A percentile compares a stretch with the other conserved stretches of the same genome.
phyloP scores from a whole-genome alignment of 2,329 filamentous ascomycete species.

The Pseudocercospora eumusae region DNA sequence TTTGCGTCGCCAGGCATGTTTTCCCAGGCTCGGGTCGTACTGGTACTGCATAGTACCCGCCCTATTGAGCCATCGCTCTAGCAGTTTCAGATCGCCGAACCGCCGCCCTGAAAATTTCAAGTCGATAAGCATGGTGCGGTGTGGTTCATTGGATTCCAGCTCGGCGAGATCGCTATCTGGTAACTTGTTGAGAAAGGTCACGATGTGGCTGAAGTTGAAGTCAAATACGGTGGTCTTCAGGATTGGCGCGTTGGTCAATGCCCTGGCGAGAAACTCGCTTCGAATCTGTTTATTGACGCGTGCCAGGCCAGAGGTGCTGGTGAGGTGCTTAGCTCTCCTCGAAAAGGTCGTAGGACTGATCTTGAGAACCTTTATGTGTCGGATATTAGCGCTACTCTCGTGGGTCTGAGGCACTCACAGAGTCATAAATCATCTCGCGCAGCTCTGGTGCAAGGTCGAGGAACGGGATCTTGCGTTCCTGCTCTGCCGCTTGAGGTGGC shows the following conservation, averaged over 20 bases:
- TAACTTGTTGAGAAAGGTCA: slow-evolving; percentile 16
- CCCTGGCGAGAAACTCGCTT: slow-evolving; percentile 1
- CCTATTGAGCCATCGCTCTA: not conserved
- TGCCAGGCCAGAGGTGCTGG: not conserved
- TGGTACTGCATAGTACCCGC: not conserved
- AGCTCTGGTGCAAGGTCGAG: slow-evolving; percentile 21
- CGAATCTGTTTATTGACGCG: slow-evolving; percentile 14
- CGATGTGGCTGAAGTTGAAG: slow-evolving; percentile 21
- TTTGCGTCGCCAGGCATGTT: not conserved
- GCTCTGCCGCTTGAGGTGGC: no score
- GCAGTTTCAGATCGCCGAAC: not conserved
- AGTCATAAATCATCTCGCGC: slow-evolving; percentile 20
- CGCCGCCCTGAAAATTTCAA: not conserved
- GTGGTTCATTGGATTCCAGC: not conserved
- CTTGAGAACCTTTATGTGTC: not conserved
- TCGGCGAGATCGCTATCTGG: not conserved
- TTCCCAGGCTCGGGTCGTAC: not conserved
- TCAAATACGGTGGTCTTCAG: slow-evolving; percentile 1
- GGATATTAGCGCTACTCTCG: no score
- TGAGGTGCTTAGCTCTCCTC: not conserved
- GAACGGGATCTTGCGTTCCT: not conserved
- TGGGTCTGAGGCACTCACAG: no score
- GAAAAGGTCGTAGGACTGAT: slow-evolving; percentile 1
- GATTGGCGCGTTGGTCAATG: not conserved
- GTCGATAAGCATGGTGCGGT: slow-evolving; percentile 2